Evolutionary conservation across 1,139 yeast species (phyloP).

Genomic region (Entelexis sorbosivorans): DNA sequence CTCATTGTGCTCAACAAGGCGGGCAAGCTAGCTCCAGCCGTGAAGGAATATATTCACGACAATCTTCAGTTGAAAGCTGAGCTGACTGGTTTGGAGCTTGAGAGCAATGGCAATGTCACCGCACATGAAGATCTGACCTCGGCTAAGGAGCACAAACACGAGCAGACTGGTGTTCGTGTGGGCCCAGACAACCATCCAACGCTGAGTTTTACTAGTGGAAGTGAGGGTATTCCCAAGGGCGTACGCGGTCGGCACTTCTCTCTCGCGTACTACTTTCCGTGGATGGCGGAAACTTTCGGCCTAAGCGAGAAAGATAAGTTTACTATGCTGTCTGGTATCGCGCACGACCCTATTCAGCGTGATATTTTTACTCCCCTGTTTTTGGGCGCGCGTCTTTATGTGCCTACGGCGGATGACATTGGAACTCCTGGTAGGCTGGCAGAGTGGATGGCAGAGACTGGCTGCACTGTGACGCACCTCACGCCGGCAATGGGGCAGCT

Average conservation of each 20-base stretch:
- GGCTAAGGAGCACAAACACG: constrained; percentile 42
- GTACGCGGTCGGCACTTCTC: constrained; percentile 96
- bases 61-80: constrained; percentile 63
- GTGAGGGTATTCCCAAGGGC: constrained; percentile 98
- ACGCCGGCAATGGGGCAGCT: constrained; percentile 99
- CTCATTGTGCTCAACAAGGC: constrained; percentile 84
- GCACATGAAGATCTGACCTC: constrained; percentile 40
- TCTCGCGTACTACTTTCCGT: constrained; percentile 90
- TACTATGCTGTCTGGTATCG: constrained; percentile 97
- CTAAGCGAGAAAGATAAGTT: constrained; percentile 72
- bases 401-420: constrained; percentile 93
- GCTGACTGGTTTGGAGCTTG: constrained; percentile 65
- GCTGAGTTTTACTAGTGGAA: constrained; percentile 92
- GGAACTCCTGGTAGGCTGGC: constrained; percentile 97
- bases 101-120: constrained; percentile 60
- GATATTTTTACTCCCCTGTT: constrained; percentile 97
- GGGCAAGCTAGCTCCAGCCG: constrained; percentile 65
- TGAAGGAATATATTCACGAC: constrained; percentile 58
- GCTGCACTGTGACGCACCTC: constrained; percentile 91
- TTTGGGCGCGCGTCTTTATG: constrained; percentile 82
- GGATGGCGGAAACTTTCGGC: constrained; percentile 87
- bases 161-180: constrained; percentile 64
- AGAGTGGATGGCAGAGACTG: constrained; percentile 88
- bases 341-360: constrained; percentile 98
- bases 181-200: constrained; percentile 99